Conservation (phyloP, 179 eudicot genomes). For the Nepenthes alata region DNA sequence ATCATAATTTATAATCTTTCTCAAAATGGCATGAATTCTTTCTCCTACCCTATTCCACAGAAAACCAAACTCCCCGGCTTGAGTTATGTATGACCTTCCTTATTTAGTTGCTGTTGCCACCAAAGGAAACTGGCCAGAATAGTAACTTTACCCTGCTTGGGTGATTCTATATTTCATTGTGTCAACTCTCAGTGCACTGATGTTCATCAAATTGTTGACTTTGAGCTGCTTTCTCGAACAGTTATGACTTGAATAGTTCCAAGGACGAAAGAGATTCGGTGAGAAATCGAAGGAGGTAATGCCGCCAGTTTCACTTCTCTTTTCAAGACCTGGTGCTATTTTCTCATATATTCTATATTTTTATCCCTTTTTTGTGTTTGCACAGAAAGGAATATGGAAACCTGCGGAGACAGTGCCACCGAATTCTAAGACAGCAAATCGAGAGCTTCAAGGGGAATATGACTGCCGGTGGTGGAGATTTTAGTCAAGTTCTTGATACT, state of each 20-base stretch:
- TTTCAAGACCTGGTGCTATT: neutral
- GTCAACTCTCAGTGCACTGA: no score
- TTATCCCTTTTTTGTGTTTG: neutral
- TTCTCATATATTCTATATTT: neutral
- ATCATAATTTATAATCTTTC: no score
- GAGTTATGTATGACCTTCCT: no score
- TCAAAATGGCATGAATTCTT: no score
- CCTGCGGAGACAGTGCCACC: constrained; percentile 42
- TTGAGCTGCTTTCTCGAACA: constrained; percentile 9
- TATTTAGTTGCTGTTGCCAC: no score
- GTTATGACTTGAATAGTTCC: constrained; percentile 48
- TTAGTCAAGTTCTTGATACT: constrained; percentile 29
- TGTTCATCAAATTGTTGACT: neutral
- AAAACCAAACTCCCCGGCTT: no score
- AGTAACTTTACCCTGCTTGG: no score
- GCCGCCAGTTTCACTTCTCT: neutral
- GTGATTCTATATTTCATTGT: no score
- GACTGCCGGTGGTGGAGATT: constrained; percentile 21
- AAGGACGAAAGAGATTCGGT: constrained; percentile 37
- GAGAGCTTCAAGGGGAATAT: constrained; percentile 23
- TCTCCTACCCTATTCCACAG: no score
- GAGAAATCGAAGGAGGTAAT: constrained; percentile 36
- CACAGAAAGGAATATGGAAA: constrained; percentile 46
- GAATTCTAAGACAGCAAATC: constrained; percentile 14
- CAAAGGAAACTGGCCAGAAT: no score